A percentile compares a stretch with the other conserved stretches of the same genome.
Evolutionary conservation across 768 basidiomycete genomes (phyloP).

Genomic region (Tylopilus plumbeoviolaceoides): DNA sequence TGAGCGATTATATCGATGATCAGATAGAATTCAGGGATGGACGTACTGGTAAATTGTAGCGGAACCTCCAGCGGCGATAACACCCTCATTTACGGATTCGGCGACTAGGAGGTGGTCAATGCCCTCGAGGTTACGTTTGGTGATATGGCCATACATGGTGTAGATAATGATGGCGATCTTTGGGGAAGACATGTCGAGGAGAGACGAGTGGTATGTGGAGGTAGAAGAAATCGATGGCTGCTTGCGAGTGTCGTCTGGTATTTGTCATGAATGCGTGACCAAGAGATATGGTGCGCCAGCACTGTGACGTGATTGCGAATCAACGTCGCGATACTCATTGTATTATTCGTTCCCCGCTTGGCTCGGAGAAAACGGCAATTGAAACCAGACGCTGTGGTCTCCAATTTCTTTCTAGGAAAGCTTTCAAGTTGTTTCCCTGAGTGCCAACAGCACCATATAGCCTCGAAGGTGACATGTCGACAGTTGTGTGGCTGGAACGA

Average conservation of each 20-base stretch:
- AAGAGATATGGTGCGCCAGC: too few relatives aligned
- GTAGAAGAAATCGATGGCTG: neutral
- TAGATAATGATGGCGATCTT: constrained; percentile 72
- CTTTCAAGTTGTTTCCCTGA: too few relatives aligned
- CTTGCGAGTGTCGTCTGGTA: constrained; percentile 2
- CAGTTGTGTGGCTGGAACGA: too few relatives aligned
- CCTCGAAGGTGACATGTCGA: too few relatives aligned
- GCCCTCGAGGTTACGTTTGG: constrained; percentile 39
- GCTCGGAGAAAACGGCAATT: too few relatives aligned
- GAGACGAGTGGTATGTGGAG: neutral
- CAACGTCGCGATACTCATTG: too few relatives aligned
- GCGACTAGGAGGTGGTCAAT: constrained; percentile 48
- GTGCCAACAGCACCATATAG: too few relatives aligned
- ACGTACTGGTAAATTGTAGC: constrained; percentile 56
- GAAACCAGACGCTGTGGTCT: too few relatives aligned
- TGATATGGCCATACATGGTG: constrained; percentile 70
- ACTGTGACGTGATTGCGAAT: too few relatives aligned
- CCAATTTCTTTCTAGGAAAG: too few relatives aligned
- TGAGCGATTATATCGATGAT: neutral
- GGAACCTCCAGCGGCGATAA: constrained; percentile 46
- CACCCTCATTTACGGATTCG: constrained; percentile 45
- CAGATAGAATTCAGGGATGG: neutral
- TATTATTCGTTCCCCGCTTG: too few relatives aligned
- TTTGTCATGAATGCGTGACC: neutral
- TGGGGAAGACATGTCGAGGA: constrained; percentile 39